Evolutionary conservation across 2,329 filamentous ascomycete genomes (phyloP).

Genomic region (Xylariaceae sp.): DNA sequence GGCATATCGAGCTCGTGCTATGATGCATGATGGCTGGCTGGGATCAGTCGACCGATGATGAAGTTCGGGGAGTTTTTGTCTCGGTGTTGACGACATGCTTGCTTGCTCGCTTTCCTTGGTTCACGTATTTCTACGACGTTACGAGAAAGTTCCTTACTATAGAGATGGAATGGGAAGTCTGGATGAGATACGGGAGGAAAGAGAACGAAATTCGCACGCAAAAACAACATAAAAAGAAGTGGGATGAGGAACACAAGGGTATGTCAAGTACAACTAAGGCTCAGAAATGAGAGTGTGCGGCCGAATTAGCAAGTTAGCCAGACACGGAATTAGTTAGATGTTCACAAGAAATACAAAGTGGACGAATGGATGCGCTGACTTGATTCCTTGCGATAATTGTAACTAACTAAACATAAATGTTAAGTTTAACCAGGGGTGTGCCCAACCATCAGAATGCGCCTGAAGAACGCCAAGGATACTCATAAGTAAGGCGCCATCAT

Average conservation of each 20-base stretch:
- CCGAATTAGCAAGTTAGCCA: neutral
- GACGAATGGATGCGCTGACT: neutral
- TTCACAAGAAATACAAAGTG: neutral
- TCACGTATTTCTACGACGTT: neutral
- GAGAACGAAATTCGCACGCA: no score
- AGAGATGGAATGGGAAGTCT: neutral
- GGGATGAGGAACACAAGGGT: no score
- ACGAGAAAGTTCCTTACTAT: neutral
- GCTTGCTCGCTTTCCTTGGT: neutral
- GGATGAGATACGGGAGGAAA: neutral
- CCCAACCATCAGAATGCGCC: constrained; percentile 3
- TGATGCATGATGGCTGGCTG: constrained; percentile 14
- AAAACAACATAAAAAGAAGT: no score
- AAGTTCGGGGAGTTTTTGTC: no score
- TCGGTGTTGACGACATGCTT: no score
- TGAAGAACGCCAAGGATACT: neutral
- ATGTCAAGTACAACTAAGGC: neutral
- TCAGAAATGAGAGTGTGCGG: neutral
- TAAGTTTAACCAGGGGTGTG: neutral
- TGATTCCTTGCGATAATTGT: neutral
- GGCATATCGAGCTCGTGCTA: constrained; percentile 26
- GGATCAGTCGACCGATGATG: no score
- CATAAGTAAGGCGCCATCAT: neutral
- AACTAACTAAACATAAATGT: neutral
- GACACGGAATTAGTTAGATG: neutral